Evolutionary conservation across 1,284 basidiomycete genomes (phyloP), one percentile per base, ranked within the genome.

Genomic region (Ceratobasidium sp.): DNA sequence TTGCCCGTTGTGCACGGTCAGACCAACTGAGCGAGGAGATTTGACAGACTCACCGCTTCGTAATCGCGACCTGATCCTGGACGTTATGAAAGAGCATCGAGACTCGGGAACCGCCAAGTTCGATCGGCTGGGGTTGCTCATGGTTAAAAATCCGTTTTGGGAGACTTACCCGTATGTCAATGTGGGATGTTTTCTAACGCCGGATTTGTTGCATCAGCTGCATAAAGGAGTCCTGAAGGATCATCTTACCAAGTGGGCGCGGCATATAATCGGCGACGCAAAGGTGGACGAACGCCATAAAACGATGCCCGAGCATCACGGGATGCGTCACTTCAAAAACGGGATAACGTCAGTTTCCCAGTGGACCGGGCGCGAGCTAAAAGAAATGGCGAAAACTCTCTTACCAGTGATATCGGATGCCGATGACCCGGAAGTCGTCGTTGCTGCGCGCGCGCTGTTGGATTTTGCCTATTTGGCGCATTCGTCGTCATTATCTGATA

Each of bases 151-250:
- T 76, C 83, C 83, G 33, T 84, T 84, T 78, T 83, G 84, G 84
- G 73, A 44, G 1, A 66, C 79, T 33, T 76, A 83, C 13, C 83
- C 82, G 2, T 73, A 82, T 56, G 28, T 71, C 10, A 76, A 84
- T 70, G 83, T 83, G 49, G 82, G 82, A 76, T 6, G 51, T 7
- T 73, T 66, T 18, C 69, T 84, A 51, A 82, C 82, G 3, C 84
- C 83, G 3, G 83, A 85, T 56, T 64, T 84, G 46, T 80, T 85
- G 10, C 84, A 85, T 72, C 84, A 84, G 67, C 73, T 84, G 2
- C 83, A 85, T 78, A 84, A 85, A 68, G 84, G 84, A n/a, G 80
- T 85, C 6, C 81, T 83, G 69, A 83, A 83, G 69, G 81, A 82
- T 44, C 82, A 83, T 56, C 72, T 83, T 0, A 75, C 81, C 9